Conservation (phyloP, 2,329 filamentous ascomycete species). For the Ascochyta lentis region DNA sequence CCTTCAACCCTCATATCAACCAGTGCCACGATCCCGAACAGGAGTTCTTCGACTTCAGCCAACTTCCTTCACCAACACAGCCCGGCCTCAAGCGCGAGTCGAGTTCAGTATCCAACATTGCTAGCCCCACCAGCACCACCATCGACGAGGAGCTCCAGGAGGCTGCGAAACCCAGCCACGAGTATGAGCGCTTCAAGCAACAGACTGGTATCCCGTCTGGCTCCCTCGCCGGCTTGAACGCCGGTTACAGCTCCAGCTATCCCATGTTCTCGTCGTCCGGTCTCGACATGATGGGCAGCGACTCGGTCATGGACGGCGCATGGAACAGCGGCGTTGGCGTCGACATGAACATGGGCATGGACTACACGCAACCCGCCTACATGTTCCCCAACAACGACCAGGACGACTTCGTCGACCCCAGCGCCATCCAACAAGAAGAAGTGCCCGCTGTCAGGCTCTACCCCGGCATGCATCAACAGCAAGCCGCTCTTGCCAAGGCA, state of each 20-base stretch:
- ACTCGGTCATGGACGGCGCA: constrained; percentile 60
- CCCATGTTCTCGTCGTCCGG: constrained; percentile 65
- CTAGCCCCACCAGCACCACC: constrained; percentile 61
- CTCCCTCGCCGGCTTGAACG: constrained; percentile 79
- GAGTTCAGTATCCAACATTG: constrained; percentile 60
- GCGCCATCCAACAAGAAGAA: constrained; percentile 70
- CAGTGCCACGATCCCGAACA: constrained; percentile 52
- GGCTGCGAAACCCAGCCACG: constrained; percentile 84
- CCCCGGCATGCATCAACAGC: constrained; percentile 91
- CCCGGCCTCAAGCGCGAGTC: constrained; percentile 58
- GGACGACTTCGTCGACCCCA: constrained; percentile 74
- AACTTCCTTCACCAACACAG: constrained; percentile 66
- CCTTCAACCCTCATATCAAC: constrained; percentile 40
- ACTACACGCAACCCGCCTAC: constrained; percentile 62
- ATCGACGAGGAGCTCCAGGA: constrained; percentile 62
- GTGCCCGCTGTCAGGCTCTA: constrained; percentile 74
- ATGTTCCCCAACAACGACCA: constrained; percentile 64
- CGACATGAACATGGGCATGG: constrained; percentile 72
- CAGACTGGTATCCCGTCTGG: constrained; percentile 91
- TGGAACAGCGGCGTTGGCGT: constrained; percentile 61
- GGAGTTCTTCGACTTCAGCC: constrained; percentile 63
- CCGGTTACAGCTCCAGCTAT: constrained; percentile 53
- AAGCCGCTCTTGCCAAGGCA: constrained; percentile 65
- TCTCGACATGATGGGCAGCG: constrained; percentile 69
- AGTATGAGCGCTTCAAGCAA: constrained; percentile 94